Conservation (phyloP, 2,329 filamentous ascomycete species). For the Trichophyton mentagrophytes region DNA sequence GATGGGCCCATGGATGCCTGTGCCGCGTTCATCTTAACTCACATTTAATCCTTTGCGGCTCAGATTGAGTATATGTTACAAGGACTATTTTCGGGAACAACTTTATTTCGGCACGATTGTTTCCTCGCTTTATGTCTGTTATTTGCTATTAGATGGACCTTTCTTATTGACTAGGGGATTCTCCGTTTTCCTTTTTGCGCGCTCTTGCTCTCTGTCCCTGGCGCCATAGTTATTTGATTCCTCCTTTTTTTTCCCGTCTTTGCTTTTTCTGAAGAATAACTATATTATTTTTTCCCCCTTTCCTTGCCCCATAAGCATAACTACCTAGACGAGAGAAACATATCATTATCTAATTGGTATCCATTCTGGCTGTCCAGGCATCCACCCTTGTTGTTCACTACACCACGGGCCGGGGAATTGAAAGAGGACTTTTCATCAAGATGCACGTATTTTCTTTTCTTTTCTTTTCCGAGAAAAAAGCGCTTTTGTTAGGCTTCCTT, state of each 20-base stretch:
- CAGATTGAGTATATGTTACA: conserved; percentile 4
- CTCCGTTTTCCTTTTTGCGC: not conserved
- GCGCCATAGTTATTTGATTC: not conserved
- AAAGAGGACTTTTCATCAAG: not conserved
- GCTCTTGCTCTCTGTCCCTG: not conserved
- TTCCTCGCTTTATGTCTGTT: not conserved
- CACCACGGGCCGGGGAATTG: not conserved
- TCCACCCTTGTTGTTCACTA: not conserved
- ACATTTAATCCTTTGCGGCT: conserved; percentile 2
- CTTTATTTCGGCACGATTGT: conserved; percentile 4
- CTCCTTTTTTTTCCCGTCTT: not conserved
- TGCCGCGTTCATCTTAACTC: not conserved
- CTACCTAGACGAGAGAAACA: not conserved
- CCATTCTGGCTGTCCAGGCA: not conserved
- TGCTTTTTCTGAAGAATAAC: not conserved
- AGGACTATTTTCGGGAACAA: conserved; percentile 4
- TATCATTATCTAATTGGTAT: not conserved
- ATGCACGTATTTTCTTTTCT: not conserved
- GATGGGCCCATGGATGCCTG: not conserved
- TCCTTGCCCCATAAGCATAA: not conserved
- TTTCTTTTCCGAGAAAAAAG: not conserved
- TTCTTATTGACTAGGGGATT: not conserved
- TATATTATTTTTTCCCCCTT: not conserved
- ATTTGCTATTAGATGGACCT: not conserved
- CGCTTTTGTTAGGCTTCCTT: not conserved